Base-by-base conservation (phyloP, 257 asterid genomes). In the Leonotis leonurus region DNA sequence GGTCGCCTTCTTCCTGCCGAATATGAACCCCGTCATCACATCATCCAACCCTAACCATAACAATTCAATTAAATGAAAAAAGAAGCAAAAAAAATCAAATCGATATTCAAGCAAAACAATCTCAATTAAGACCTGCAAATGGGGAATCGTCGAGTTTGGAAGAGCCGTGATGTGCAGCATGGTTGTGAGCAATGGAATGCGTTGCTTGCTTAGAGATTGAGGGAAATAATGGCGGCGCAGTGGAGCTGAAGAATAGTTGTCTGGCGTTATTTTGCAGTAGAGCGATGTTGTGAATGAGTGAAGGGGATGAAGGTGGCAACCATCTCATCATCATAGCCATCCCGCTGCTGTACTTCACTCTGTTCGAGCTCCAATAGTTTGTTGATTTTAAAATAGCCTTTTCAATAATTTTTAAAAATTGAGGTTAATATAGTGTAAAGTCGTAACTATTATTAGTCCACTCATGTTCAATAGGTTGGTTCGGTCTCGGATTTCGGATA, bases 1-100 rank as follows among this genome's bases (percentile, higher is more conserved):
- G 14, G 98, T 91, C 24, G 93, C 87, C 75, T 83, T 91, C 73
- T 68, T 88, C 78, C 73, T 83, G 45, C 98, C 98, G 21, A 79
- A 73, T 12, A 88, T 35, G 72, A 86, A 91, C 53, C 89, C 97
- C 58, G 80, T 72, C 84, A 84, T 71, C 46, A 72, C 83, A 62
- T 77, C 86, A 58, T 91, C 97, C 48, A 80, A 50, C 50, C 90
- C 94, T 85, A 74, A 70, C 3, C 30, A 64, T 20, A 2, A 25
- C 0, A 26, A 56, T 2, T 0, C 58, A 17, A 39, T 3, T 11
- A 62, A 12, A 2, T 7, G 10, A 18, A 12, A 1, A 2, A 8
- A 1, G 46, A 1, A 13, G 2, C 3, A n/a, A 40, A 0, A 5
- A 7, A 32, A 65, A 13, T 21, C 14, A 26, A 62, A 35, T 48